These are phyloP conservation scores for Bertia moriformis DNA, from an alignment of 2,329 filamentous ascomycete genomes.

Conservation along the genomic window DNA sequence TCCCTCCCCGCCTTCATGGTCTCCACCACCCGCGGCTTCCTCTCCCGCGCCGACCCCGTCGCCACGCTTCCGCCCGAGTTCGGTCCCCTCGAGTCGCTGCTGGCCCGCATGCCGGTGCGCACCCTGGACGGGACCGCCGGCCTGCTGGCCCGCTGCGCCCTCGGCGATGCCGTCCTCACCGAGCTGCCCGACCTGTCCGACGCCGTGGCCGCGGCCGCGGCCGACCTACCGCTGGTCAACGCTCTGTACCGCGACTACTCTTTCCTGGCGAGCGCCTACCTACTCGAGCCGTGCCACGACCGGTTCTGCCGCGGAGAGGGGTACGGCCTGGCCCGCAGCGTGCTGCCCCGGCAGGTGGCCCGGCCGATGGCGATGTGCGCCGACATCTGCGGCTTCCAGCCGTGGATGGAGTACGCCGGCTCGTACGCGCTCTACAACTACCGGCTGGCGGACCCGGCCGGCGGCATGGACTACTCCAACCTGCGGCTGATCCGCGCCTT, in stretches of 20 bases:
- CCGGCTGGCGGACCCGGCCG: constrained; percentile 37
- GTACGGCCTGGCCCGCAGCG: constrained; percentile 65
- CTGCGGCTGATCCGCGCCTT: constrained; percentile 81
- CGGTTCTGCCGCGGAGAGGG: constrained; percentile 53
- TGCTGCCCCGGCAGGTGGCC: constrained; percentile 61
- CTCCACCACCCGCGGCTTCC: constrained; percentile 59
- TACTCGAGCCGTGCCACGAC: constrained; percentile 83
- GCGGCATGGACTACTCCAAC: constrained; percentile 47
- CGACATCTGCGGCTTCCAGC: constrained; percentile 76
- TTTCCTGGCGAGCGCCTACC: constrained; percentile 76
- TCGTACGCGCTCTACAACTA: constrained; percentile 60
- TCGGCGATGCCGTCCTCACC: constrained; percentile 62
- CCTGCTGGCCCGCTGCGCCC: constrained; percentile 57
- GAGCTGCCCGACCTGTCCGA: constrained; percentile 65
- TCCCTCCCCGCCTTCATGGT: constrained; percentile 66
- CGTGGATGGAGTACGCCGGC: constrained; percentile 76
- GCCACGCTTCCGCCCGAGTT: constrained; percentile 59
- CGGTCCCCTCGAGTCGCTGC: constrained; percentile 53
- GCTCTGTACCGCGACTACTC: constrained; percentile 84
- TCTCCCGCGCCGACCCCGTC: constrained; percentile 52
- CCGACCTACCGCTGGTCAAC: constrained; percentile 67
- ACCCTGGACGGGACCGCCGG: constrained; percentile 61
- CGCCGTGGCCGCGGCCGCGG: constrained; percentile 55
- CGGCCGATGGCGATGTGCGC: constrained; percentile 71
- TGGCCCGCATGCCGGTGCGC: constrained; percentile 66